Evolutionary conservation across 208 protist species (phyloP), one percentile per base, ranked within the genome.

Genomic region (Strigomonas galati): DNA sequence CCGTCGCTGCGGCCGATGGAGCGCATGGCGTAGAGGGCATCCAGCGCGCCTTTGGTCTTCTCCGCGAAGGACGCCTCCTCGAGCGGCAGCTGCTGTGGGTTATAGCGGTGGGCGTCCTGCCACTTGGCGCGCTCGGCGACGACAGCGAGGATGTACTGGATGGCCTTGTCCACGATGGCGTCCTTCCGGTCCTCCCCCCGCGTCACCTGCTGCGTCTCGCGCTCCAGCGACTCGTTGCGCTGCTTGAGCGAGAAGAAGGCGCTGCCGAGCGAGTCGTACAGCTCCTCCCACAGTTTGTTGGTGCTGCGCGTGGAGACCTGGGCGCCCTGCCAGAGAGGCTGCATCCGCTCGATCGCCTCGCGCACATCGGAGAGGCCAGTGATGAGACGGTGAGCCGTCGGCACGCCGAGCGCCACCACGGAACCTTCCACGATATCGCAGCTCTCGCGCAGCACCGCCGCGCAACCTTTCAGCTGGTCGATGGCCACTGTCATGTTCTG

Each of bases 401-500:
- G 56, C n/a, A 94, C 84, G 15, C 89, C 89, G 12, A 94, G 79
- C 32, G 77, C 74, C 27, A 92, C 62, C 35, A 94, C 83, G 0
- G 85, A 79, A 14, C 77, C 85, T 61, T 94, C 89, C 43, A 94
- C 80, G 26, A 83, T 27, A 30, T 85, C 76, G 26, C 72, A 78
- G 71, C 82, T 85, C 37, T 79, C 63, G 7, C 73, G 74, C n/a
- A 94, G 69, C 10, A 67, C 46, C 0, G 77, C 68, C 3, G 55
- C 72, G 62, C 76, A 74, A 7, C 76, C 72, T 12, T 74, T 64
- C 14, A 91, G 61, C 61, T 84, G 63, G 24, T 75, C 72, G 19
- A 89, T 66, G 17, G 78, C 60, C 23, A 72, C 64, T 30, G 68
- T 60, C 70, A 90, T 61, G 46, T 79, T 69, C 24, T 69, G 78